These are phyloP conservation scores for Hamamelis virginiana DNA, from an alignment of 164 flowering plant genomes.

Conservation along the genomic window DNA sequence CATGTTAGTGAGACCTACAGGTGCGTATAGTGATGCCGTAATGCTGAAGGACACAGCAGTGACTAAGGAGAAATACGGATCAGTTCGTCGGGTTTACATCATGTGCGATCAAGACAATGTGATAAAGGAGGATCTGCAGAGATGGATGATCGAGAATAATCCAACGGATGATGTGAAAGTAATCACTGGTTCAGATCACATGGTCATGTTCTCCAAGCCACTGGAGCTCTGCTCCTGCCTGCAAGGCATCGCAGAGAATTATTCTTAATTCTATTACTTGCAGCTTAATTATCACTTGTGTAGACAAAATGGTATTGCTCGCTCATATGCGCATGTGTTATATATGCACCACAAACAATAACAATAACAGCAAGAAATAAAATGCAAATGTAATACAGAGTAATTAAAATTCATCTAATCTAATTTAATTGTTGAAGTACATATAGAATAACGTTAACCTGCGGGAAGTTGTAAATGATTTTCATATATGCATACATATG, in stretches of 20 bases:
- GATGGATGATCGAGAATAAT: constrained; percentile 28
- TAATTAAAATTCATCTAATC: too few species aligned
- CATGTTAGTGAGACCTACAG: constrained; percentile 22
- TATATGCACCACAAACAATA: too few species aligned
- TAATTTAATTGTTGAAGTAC: too few species aligned
- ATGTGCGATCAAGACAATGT: constrained; percentile 27
- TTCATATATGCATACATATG: too few species aligned
- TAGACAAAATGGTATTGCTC: too few species aligned
- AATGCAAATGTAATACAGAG: too few species aligned
- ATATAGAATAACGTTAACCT: too few species aligned
- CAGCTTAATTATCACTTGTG: too few species aligned
- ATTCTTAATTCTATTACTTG: background rate
- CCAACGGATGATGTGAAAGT: constrained; percentile 34
- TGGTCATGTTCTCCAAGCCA: constrained; percentile 50
- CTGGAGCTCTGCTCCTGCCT: constrained; percentile 24
- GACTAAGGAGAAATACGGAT: constrained; percentile 32
- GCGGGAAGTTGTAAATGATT: too few species aligned
- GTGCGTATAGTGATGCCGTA: background rate
- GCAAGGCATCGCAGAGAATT: constrained; percentile 20
- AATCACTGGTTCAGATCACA: constrained; percentile 40
- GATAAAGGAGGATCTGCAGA: constrained; percentile 25
- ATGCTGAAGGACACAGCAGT: constrained; percentile 2
- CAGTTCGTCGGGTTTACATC: constrained; percentile 30
- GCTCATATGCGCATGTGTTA: too few species aligned
- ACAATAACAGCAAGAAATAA: too few species aligned